A percentile compares a stretch with the other conserved stretches of the same genome.
phyloP scores from a whole-genome alignment of 2,329 filamentous ascomycete genomes.

The Tympanopsis confertula region DNA sequence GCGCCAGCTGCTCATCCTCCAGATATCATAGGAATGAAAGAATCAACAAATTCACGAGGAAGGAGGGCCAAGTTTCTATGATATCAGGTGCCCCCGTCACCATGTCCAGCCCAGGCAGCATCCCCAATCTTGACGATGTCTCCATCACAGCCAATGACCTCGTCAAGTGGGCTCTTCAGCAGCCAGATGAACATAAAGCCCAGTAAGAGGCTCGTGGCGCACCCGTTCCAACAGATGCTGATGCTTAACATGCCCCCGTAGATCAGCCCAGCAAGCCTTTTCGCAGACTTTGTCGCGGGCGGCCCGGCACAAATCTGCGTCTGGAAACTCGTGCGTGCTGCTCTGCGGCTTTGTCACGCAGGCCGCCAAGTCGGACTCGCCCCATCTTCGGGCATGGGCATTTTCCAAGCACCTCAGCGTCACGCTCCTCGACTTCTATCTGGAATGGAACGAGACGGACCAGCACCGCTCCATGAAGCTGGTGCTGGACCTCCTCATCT shows the following conservation, averaged over 20 bases:
- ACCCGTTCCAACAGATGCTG: slow-evolving; percentile 4
- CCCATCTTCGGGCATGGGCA: slow-evolving; percentile 31
- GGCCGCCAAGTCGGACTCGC: slow-evolving; percentile 35
- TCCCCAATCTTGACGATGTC: slow-evolving; percentile 2
- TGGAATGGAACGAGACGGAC: slow-evolving; percentile 58
- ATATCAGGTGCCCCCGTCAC: no score
- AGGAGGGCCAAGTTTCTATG: no score
- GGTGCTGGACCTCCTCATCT: slow-evolving; percentile 43
- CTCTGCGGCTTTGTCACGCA: slow-evolving; percentile 52
- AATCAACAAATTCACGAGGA: no score
- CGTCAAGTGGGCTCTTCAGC: slow-evolving; percentile 29
- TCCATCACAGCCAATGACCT: slow-evolving; percentile 22
- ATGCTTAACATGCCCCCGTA: background rate
- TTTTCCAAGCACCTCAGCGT: slow-evolving; percentile 35
- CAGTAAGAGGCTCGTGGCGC: slow-evolving; percentile 16
- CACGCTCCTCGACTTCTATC: slow-evolving; percentile 47
- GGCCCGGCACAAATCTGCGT: slow-evolving; percentile 39
- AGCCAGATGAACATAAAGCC: slow-evolving; percentile 17
- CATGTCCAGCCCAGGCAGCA: no score
- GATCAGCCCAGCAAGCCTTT: background rate
- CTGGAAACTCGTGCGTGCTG: slow-evolving; percentile 44
- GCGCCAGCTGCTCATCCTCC: no score
- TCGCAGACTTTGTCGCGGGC: slow-evolving; percentile 31
- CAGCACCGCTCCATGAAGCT: slow-evolving; percentile 52
- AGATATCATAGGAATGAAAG: no score